phyloP scores from a whole-genome alignment of 129 eudicot species.

The Flaveria ramosissima region DNA sequence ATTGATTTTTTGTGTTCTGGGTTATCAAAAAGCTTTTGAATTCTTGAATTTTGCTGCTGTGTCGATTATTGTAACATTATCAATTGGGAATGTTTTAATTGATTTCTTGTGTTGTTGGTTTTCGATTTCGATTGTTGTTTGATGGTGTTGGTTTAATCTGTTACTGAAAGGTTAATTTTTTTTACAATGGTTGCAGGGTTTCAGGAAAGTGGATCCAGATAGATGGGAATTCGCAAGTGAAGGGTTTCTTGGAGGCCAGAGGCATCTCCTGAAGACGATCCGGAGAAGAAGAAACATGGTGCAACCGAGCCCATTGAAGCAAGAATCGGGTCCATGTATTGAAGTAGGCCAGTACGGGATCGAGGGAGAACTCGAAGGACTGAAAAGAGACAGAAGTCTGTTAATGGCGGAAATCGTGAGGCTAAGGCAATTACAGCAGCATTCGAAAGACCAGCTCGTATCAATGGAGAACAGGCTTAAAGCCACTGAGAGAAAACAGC shows the following conservation, averaged over 20 bases:
- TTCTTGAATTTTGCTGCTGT: not conserved
- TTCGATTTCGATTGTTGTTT: not conserved
- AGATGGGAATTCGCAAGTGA: slow-evolving; percentile 91
- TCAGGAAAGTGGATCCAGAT: slow-evolving; percentile 89
- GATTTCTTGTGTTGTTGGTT: not conserved
- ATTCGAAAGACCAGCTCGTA: slow-evolving; percentile 48
- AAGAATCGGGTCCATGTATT: slow-evolving; percentile 48
- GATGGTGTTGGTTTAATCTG: not conserved
- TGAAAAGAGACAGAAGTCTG: slow-evolving; percentile 57
- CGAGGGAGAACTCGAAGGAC: slow-evolving; percentile 71
- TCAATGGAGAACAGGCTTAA: slow-evolving; percentile 57
- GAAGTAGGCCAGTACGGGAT: slow-evolving; percentile 76
- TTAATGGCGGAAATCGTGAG: slow-evolving; percentile 64
- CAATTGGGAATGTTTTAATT: not conserved
- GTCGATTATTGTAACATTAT: not conserved
- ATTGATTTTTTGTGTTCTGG: not conserved
- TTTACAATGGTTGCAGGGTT: slow-evolving; percentile 53
- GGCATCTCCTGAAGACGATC: slow-evolving; percentile 80
- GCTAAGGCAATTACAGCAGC: slow-evolving; percentile 67
- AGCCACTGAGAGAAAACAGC: slow-evolving; percentile 67
- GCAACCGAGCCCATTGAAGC: slow-evolving; percentile 47
- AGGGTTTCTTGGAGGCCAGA: slow-evolving; percentile 89
- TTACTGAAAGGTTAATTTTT: slow-evolving; percentile 13
- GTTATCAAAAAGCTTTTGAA: too few species aligned
- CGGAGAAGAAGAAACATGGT: slow-evolving; percentile 60